phyloP scores from a whole-genome alignment of 805 yeast species.

The Candida takata region DNA sequence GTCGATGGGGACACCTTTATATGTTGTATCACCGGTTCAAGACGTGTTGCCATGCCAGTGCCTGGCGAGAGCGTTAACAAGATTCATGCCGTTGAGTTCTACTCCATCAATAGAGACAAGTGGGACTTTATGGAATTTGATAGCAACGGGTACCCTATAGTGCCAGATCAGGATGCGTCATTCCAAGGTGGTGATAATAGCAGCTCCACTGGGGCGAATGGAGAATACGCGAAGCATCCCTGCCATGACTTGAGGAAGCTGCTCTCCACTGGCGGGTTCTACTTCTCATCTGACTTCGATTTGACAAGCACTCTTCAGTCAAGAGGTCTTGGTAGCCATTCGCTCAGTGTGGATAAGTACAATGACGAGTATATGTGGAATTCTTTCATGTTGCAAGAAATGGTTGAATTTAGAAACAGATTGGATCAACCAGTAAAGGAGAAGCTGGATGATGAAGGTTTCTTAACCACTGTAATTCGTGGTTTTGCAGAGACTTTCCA shows the following conservation, averaged over 20 bases:
- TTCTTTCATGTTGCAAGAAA: constrained; percentile 60
- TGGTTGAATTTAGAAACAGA: constrained; percentile 59
- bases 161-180: constrained; percentile 25
- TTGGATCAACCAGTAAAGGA: constrained; percentile 53
- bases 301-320: constrained; percentile 80
- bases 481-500: constrained; percentile 85
- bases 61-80: constrained; percentile 73
- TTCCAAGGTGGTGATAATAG: constrained; percentile 8
- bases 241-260: constrained; percentile 74
- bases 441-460: constrained; percentile 66
- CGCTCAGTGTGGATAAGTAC: constrained; percentile 49
- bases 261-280: constrained; percentile 81
- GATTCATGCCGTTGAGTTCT: constrained; percentile 81
- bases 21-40: constrained; percentile 71
- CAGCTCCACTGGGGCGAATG: constrained; percentile 9
- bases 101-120: constrained; percentile 57
- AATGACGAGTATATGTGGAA: constrained; percentile 97
- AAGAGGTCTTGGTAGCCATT: constrained; percentile 48
- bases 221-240: constrained; percentile 41
- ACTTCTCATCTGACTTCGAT: constrained; percentile 88
- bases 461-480: constrained; percentile 84
- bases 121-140: constrained; percentile 81
- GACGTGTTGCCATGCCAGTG: constrained; percentile 76
- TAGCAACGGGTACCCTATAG: constrained; percentile 56
- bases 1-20: constrained; percentile 62